Evolutionary conservation across 2,329 filamentous ascomycete genomes (phyloP).

Genomic region (Leptographium procerum): DNA sequence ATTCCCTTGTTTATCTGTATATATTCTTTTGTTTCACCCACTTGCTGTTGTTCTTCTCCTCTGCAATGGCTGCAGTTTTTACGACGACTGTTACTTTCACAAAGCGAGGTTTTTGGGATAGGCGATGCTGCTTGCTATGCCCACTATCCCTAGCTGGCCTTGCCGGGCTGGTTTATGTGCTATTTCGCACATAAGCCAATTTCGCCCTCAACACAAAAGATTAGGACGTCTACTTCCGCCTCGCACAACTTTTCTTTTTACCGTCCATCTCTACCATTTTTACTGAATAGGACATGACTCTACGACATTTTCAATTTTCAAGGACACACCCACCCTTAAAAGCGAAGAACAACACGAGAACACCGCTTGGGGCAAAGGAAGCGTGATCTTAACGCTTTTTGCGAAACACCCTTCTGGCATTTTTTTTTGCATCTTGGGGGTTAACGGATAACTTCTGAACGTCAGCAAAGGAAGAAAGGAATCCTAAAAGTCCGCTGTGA

Average conservation of each 20-base stretch:
- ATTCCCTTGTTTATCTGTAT: background rate
- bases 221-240: background rate
- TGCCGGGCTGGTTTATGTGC: background rate
- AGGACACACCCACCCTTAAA: background rate
- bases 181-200: too few species aligned
- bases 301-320: background rate
- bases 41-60: background rate
- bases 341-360: background rate
- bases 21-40: background rate
- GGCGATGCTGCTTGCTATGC: background rate
- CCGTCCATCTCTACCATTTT: background rate
- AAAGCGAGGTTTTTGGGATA: background rate
- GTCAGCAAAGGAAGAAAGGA: background rate
- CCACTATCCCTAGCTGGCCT: background rate
- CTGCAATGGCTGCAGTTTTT: background rate
- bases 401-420: background rate
- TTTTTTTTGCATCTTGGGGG: background rate
- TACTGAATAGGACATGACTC: background rate
- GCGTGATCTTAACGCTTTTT: background rate
- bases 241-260: background rate
- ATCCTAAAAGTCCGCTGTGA: background rate
- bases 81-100: background rate
- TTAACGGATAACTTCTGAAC: background rate
- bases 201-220: too few species aligned
- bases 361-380: background rate